Evolutionary conservation across 768 basidiomycete species (phyloP).

Genomic region (Suillus cothurnatus): DNA sequence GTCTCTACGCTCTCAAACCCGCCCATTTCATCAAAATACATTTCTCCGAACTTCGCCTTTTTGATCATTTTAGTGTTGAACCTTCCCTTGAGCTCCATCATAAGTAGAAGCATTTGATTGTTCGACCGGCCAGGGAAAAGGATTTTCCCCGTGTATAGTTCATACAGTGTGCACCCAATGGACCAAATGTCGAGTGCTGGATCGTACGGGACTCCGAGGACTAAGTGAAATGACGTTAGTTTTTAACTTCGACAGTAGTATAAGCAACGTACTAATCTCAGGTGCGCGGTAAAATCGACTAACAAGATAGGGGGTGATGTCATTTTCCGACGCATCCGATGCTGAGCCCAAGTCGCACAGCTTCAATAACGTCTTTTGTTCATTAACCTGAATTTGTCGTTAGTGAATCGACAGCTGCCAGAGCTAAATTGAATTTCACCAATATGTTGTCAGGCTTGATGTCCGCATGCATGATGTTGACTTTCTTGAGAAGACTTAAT

Average conservation of each 20-base stretch:
- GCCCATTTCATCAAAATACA: conserved; percentile 93
- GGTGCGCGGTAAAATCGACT: conserved; percentile 98
- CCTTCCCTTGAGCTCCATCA: conserved; percentile 97
- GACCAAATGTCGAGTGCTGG: conserved; percentile 95
- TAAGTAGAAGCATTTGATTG: conserved; percentile 95
- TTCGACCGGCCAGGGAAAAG: conserved; percentile 96
- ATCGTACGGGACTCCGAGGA: conserved; percentile 95
- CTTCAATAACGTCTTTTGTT: conserved; percentile 91
- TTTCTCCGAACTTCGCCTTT: conserved; percentile 87
- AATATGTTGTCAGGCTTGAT: conserved; percentile 99
- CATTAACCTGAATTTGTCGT: conserved; percentile 71
- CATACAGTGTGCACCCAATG: conserved; percentile 95
- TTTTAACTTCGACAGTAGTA: conserved; percentile 11
- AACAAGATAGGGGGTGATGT: conserved; percentile 97
- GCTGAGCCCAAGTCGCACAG: conserved; percentile 98
- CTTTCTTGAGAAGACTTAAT: conserved; percentile 81
- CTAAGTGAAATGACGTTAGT: conserved; percentile 43
- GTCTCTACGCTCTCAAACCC: conserved; percentile 83
- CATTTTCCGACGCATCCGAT: conserved; percentile 91
- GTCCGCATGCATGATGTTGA: conserved; percentile 96
- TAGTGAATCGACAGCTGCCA: conserved; percentile 19
- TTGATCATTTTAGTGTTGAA: conserved; percentile 95
- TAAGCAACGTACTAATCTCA: conserved; percentile 81
- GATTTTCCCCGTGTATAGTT: conserved; percentile 95
- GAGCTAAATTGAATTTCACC: conserved; percentile 47